Base-by-base conservation (phyloP, 345 rosid genomes). In the Mallotus nudiflorus region DNA sequence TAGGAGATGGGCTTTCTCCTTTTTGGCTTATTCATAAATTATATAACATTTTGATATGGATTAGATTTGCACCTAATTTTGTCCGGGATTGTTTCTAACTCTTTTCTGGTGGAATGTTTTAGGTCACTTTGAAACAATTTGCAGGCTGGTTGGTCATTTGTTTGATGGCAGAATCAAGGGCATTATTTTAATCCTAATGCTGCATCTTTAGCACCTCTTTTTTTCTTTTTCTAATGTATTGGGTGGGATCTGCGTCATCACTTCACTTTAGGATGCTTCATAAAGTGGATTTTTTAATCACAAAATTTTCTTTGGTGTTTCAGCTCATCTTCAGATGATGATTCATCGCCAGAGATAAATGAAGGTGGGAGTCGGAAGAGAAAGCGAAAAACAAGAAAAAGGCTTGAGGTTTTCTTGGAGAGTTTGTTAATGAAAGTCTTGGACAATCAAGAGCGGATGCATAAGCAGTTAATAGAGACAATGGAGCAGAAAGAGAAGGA, bases 401-500 rank as follows among this genome's bases (percentile, higher is more conserved):
- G 82, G 71, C 58, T 89, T 1, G 78, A 89, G 80, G 46, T 49
- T 46, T 83, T 83, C 56, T 58, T 93, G 83, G 89, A 82, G 66
- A 75, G 73, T 63, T 62, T 88, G 85, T 87, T 83, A 57, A 65
- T 59, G 77, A 76, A 69, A 67, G 80, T 93, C 78, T 82, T 91
- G 89, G 89, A 82, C 37, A 83, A 82, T 82, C 98, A 93, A 64
- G 97, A 93, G 75, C 80, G 81, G 81, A 84, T 93, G 89, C 85
- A 89, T 67, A 70, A 69, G 75, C 82, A 91, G 79, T 78, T 93
- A 78, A 82, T 91, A 35, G 89, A 85, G 67, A 78, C 73, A 72
- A 74, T 93, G 58, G 97, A 89, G 78, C 84, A 69, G 82, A 86
- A 77, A 74, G 97, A 93, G 70, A 73, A 50, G 53, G 93, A 93